Evolutionary conservation across 768 basidiomycete species (phyloP), one percentile per base, ranked within the genome.

Genomic region (Kwoniella botswanensis): DNA sequence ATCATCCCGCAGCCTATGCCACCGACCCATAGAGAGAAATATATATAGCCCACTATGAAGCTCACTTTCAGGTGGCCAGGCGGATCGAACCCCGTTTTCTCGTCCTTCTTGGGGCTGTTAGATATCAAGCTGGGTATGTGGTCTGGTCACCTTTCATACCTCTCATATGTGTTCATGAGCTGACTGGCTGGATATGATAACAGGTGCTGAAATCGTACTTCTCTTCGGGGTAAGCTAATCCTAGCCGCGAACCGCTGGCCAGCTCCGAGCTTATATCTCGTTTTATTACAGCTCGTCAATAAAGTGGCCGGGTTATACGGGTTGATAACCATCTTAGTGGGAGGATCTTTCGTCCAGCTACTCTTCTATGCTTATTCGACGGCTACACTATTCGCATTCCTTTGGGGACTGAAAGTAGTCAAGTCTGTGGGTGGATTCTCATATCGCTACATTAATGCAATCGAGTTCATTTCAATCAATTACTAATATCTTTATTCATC

Each of bases 221-320:
- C 88, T 96, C 59, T 98, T 99, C 77, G 93, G 92, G 13, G 92
- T 97, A 74, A 73, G 92, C 87, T 26, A 2, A 26, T 26, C 4
- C 26, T 26, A 26, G 3, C 26, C 26, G 4, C 26, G 26, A 26
- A 26, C 26, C 26, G 26, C 26, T 26, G 26, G 3, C 26, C 2
- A 26, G 3, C 26, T 26, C 26, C 26, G 26, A 26, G 26, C 26
- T 26, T 26, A 26, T 3, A 26, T 26, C 26, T 26, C 26, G 26
- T 35, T 21, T 21, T n/a, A 26, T 29, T 3, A 44, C n/a, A 83
- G 81, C 79, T 83, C 24, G 76, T 99, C 74, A 99, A 99, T 88
- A 99, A 99, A 85, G 96, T 95, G 61, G 95, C 97, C 21, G 96
- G 97, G 62, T 89, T 98, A 10, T 99, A 98, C 82, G 97, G 97